These are phyloP conservation scores for Tolypocladium endophyticum DNA, from an alignment of 2,329 filamentous ascomycete genomes.

Conservation along the genomic window DNA sequence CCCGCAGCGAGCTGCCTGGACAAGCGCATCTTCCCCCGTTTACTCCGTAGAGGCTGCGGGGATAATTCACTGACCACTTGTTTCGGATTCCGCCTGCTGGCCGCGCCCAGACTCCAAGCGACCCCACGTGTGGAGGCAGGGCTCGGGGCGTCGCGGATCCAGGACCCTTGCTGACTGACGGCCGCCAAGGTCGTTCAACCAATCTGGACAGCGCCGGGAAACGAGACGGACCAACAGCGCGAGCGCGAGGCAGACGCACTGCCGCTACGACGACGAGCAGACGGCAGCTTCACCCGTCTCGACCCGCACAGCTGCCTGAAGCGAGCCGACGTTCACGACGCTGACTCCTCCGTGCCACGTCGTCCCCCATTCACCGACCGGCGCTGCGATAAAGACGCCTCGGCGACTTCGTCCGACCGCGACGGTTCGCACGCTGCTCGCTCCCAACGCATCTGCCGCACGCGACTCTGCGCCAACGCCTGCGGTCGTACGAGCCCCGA, in stretches of 20 bases:
- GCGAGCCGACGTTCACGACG: background rate
- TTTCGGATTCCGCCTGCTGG: background rate
- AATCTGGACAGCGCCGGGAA: background rate
- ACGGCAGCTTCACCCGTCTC: background rate
- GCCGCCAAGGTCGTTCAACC: background rate
- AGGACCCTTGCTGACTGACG: background rate
- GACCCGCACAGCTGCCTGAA: background rate
- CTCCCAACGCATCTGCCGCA: background rate
- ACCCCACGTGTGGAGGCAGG: background rate
- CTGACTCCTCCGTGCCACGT: background rate
- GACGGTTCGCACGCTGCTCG: background rate
- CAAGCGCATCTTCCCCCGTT: background rate
- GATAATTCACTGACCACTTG: background rate
- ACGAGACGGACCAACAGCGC: background rate
- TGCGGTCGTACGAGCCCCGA: background rate
- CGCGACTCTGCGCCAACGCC: background rate
- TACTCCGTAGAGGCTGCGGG: background rate
- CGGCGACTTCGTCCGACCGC: background rate
- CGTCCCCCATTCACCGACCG: background rate
- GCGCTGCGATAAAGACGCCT: background rate
- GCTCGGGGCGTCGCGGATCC: constrained; percentile 1
- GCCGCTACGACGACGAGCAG: background rate
- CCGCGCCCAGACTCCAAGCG: background rate
- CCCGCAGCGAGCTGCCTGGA: background rate
- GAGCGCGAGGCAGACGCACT: background rate